A percentile compares a stretch with the other conserved stretches of the same genome.
These are phyloP conservation scores for Lachnellula cervina DNA, from an alignment of 2,329 filamentous ascomycete species.

Conservation along the genomic window DNA sequence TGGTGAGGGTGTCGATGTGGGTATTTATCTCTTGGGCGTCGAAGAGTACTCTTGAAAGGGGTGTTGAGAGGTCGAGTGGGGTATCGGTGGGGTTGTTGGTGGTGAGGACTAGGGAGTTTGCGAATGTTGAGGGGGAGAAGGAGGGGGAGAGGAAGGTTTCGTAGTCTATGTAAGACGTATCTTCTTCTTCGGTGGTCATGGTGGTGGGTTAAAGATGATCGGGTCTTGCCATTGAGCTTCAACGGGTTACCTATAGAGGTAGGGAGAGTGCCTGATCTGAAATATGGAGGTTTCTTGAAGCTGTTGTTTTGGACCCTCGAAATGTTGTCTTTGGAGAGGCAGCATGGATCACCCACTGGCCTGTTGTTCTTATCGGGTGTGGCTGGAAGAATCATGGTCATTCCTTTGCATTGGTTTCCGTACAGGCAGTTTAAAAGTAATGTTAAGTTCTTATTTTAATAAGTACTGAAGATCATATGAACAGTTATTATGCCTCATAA, in stretches of 20 bases:
- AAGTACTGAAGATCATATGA: no score
- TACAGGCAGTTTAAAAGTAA: no score
- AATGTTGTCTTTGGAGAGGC: background rate
- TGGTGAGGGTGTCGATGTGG: constrained; percentile 86
- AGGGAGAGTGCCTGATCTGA: background rate
- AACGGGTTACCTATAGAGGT: background rate
- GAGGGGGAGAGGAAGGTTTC: constrained; percentile 79
- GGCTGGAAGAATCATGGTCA: background rate
- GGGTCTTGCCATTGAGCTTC: constrained; percentile 10
- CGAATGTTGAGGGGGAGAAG: constrained; percentile 78
- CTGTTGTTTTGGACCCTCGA: background rate
- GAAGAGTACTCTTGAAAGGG: constrained; percentile 88
- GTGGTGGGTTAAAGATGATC: constrained; percentile 7
- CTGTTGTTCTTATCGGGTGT: background rate
- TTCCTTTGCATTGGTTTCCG: no score
- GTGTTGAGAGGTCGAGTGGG: constrained; percentile 87
- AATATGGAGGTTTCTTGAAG: background rate
- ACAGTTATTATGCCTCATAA: background rate
- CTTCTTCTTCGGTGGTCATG: constrained; percentile 40
- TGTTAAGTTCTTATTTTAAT: no score
- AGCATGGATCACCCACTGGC: constrained; percentile 1
- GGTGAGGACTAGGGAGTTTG: constrained; percentile 79
- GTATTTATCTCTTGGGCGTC: constrained; percentile 97
- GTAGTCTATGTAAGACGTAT: constrained; percentile 91
- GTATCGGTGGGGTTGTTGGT: constrained; percentile 92